Base-by-base conservation (phyloP, 2,329 filamentous ascomycete species). In the Plectosphaerella sp. region DNA sequence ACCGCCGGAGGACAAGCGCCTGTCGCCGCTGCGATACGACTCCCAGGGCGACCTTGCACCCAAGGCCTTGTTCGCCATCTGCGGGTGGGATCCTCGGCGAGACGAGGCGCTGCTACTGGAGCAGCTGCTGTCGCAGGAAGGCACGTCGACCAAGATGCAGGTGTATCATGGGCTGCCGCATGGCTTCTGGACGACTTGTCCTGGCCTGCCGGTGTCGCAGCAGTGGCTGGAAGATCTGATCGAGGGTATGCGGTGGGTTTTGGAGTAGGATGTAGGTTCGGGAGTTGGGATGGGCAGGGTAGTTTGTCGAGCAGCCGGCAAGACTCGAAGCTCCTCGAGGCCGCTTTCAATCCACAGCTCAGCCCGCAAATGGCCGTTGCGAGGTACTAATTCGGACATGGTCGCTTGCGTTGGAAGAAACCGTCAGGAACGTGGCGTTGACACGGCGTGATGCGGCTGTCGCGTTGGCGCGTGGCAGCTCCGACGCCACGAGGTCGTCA, bases 41-140 rank as follows among this genome's bases (percentile, higher is more conserved):
- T 67, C 63, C 0, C 66, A 70, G 49, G 59, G 59, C 6, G 47
- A 54, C 16, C 60, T 69, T 35, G 62, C 64, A 5, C 50, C 59
- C 7, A 67, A 64, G 52, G 69, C 72, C 0, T 73, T 71, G 53
- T 76, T 79, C 57, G 71, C 76, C 56, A 68, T 79, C 16, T 74
- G 70, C 33, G 76, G 75, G 0, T 60, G 71, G 55, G 77, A 79
- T 61, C 75, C 75, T 1, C 57, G 75, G 47, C 64, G 76, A 16
- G 76, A 79, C 45, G 76, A 79, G 55, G 74, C 69, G 2, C 62
- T 79, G 35, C 58, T 79, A 6, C 73, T 77, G 43, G 74, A 76
- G 54, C 58, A 70, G 41, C 22, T 51, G 2, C 48, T 55, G 8
- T n/a, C 10, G 15, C 51, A 51, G 10, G n/a, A 50, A 5, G 48